A percentile compares a stretch with the other conserved stretches of the same genome.
Conservation (phyloP, 2,329 filamentous ascomycete genomes). For the Macroventuria anomochaeta region DNA sequence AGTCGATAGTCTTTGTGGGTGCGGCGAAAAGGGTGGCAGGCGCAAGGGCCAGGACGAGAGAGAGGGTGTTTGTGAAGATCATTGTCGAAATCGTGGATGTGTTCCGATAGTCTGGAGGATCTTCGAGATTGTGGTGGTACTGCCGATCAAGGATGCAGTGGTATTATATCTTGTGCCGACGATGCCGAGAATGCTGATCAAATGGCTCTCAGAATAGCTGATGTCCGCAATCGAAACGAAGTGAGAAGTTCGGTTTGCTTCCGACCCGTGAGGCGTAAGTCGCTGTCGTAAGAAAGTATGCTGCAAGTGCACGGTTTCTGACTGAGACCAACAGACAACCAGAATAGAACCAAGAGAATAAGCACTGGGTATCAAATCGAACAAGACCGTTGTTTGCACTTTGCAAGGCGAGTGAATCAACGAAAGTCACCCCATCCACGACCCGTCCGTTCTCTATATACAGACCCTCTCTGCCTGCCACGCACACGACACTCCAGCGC, state of each 20-base stretch:
- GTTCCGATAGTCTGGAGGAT: background rate
- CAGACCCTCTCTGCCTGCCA: slow-evolving; percentile 5
- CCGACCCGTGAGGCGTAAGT: slow-evolving; percentile 2
- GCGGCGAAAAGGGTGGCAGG: slow-evolving; percentile 43
- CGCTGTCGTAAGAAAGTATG: slow-evolving; percentile 13
- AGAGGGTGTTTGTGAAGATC: slow-evolving; percentile 44
- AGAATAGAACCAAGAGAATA: slow-evolving; percentile 12
- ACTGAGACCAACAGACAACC: background rate
- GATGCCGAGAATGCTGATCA: slow-evolving; percentile 1
- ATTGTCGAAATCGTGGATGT: slow-evolving; percentile 27
- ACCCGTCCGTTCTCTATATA: slow-evolving; percentile 15
- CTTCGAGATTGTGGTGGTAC: background rate
- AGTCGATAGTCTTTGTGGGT: slow-evolving; percentile 34
- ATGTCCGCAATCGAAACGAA: slow-evolving; percentile 7
- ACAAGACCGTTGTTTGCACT: background rate
- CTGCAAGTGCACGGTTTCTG: background rate
- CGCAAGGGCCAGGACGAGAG: slow-evolving; percentile 44
- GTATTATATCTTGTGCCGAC: slow-evolving; percentile 15
- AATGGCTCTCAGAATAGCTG: no score
- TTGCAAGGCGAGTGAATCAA: slow-evolving; percentile 8
- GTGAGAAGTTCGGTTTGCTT: background rate
- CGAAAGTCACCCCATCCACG: slow-evolving; percentile 12
- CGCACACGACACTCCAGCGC: slow-evolving; percentile 18
- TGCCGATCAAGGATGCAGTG: slow-evolving; percentile 7
- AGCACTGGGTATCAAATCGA: background rate